Percentiles rank a stretch among this genome's conserved stretches.
Evolutionary conservation across 2,329 filamentous ascomycete species (phyloP).

Genomic region (Nannizzia gypsea): DNA sequence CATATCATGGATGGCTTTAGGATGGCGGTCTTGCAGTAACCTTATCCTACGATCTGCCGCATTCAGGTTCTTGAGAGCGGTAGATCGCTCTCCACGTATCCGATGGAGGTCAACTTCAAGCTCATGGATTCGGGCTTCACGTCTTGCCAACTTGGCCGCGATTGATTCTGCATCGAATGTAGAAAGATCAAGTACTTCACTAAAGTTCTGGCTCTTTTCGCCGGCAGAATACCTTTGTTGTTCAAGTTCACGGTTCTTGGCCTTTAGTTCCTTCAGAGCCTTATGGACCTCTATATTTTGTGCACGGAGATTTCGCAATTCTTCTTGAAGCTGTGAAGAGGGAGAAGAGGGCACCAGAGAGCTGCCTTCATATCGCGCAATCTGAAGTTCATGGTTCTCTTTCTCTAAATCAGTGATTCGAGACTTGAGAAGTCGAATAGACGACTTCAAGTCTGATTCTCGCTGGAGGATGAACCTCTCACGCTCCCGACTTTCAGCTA

Average conservation of each 20-base stretch:
- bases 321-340: conserved; percentile 34
- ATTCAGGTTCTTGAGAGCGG: conserved; percentile 31
- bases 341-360: conserved; percentile 45
- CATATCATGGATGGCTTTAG: conserved; percentile 45
- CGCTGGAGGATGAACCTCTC: conserved; percentile 54
- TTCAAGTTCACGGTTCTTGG: conserved; percentile 40
- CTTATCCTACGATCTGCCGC: conserved; percentile 33
- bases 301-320: conserved; percentile 47
- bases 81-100: conserved; percentile 37
- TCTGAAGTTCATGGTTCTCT: conserved; percentile 51
- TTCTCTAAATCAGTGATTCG: conserved; percentile 56
- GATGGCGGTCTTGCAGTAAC: conserved; percentile 47
- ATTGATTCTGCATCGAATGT: conserved; percentile 49
- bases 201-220: conserved; percentile 34
- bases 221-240: conserved; percentile 38
- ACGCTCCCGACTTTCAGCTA: conserved; percentile 53
- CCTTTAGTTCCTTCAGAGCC: conserved; percentile 44
- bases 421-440: conserved; percentile 51
- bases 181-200: conserved; percentile 37
- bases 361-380: conserved; percentile 40
- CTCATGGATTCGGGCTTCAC: conserved; percentile 52
- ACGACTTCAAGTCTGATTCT: conserved; percentile 52
- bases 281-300: conserved; percentile 52
- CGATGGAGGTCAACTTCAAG: conserved; percentile 52
- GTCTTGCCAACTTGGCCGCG: conserved; percentile 59